These are phyloP conservation scores for Phytopythium montanum DNA, from an alignment of 352 stramenopile species.

Conservation along the genomic window DNA sequence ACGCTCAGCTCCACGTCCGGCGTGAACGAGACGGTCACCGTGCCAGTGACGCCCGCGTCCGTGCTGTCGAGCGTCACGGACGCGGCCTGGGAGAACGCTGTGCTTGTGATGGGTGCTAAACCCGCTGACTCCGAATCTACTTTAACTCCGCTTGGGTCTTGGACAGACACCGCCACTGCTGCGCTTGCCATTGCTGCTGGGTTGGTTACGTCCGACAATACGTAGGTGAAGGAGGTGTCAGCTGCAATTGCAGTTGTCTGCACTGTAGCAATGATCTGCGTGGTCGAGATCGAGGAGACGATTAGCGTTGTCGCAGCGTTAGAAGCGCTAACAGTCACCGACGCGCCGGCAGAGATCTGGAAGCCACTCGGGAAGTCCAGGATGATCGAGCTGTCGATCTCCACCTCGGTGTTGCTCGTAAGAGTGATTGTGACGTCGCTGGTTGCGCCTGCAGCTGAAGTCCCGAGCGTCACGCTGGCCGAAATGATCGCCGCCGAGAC, in stretches of 20 bases:
- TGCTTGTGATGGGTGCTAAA: conserved; percentile 12
- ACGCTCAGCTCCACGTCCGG: conserved; percentile 30
- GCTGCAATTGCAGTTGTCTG: conserved; percentile 15
- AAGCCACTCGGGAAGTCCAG: conserved; percentile 34
- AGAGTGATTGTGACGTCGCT: conserved; percentile 26
- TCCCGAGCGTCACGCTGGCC: conserved; percentile 20
- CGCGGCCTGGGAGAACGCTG: conserved; percentile 11
- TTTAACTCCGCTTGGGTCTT: conserved; percentile 12
- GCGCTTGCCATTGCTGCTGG: conserved; percentile 17
- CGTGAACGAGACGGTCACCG: conserved; percentile 30
- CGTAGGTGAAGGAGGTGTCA: conserved; percentile 21
- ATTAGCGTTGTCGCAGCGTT: conserved; percentile 25
- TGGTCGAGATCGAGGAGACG: conserved; percentile 14
- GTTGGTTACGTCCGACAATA: conserved; percentile 27
- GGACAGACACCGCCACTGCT: conserved; percentile 19
- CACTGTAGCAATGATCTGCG: conserved; percentile 19
- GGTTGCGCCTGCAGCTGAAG: conserved; percentile 16
- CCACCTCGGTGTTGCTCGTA: conserved; percentile 19
- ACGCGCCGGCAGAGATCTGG: conserved; percentile 12
- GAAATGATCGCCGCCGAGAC: conserved; percentile 17
- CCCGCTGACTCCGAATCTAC: conserved; percentile 12
- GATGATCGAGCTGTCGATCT: conserved; percentile 16
- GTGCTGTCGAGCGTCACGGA: conserved; percentile 22
- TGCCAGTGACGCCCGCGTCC: conserved; percentile 22
- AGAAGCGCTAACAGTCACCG: conserved; percentile 9